Evolutionary conservation across 176 grass and related monocot genomes (phyloP), one percentile per base, ranked within the genome.

Genomic region (Puccinellia tenuiflora): DNA sequence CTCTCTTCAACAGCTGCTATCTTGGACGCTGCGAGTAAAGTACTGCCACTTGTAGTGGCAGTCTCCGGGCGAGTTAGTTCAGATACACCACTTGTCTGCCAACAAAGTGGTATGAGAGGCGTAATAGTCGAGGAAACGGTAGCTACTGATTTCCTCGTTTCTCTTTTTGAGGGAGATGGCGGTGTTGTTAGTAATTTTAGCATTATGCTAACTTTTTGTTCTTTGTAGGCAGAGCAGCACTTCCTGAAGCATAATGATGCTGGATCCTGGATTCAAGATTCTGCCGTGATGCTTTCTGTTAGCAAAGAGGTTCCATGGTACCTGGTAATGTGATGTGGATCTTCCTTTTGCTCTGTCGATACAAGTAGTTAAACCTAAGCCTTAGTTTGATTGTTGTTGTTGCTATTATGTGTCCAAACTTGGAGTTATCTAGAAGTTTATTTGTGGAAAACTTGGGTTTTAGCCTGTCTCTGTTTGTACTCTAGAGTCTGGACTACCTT

Each of bases 211-310:
- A 80, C 76, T 21, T 66, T 56, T 71, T 73, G 28, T 30, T 68
- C 8, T 81, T 40, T 71, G 47, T 86, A 99, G 96, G 91, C 91
- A 83, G 93, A 99, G 31, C 96, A 99, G 81, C 91, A 96, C 83
- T 99, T 99, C 78, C 79, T 99, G 64, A 99, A 99, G 81, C 89
- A 96, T 79, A 99, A 96, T 9, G 96, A 99, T 88, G 91, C 91
- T 81, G 96, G 93, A 59, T 98, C 96, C 71, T 98, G 96, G 96
- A 93, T 95, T 77, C 96, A 96, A 84, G 96, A 96, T 83, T 99
- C 93, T 65, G 91, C 93, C 4, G 70, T 95, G 80, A 90, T 99
- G 87, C 77, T 93, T 87, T 92, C 92, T 43, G 83, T 82, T 81
- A 93, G 89, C 77, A 99, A 91, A 88, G 96, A 99, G 59, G 89